These are phyloP conservation scores for Pythium scleroteichum DNA, from an alignment of 352 stramenopile genomes.

Conservation along the genomic window DNA sequence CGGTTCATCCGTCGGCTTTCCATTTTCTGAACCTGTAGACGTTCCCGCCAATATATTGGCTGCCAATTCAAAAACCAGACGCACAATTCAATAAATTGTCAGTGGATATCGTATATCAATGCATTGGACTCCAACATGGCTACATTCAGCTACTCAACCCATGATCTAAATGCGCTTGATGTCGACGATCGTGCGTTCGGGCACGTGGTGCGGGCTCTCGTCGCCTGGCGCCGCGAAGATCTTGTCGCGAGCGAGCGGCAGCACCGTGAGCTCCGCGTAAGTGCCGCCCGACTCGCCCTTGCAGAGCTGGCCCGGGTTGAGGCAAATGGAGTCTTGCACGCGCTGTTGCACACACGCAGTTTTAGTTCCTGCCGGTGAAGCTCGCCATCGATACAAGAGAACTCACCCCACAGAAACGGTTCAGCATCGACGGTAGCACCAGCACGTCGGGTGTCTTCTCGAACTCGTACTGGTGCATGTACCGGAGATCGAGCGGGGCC, in stretches of 20 bases:
- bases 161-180: constrained; percentile 87
- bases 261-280: constrained; percentile 91
- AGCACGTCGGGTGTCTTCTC: constrained; percentile 94
- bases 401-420: constrained; percentile 86
- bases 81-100: constrained; percentile 27
- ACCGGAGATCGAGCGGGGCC: constrained; percentile 90
- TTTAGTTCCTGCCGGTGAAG: neutral
- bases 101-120: constrained; percentile 8
- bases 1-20: constrained; percentile 8
- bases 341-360: constrained; percentile 43
- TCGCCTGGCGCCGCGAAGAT: constrained; percentile 44
- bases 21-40: constrained; percentile 1
- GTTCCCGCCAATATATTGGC: constrained; percentile 12
- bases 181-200: constrained; percentile 89
- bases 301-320: constrained; percentile 95
- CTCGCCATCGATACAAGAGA: neutral
- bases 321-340: constrained; percentile 90
- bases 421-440: constrained; percentile 94
- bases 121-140: constrained; percentile 4
- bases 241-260: constrained; percentile 88
- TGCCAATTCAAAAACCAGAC: neutral
- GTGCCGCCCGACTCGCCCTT: constrained; percentile 94
- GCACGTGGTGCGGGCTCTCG: constrained; percentile 67
- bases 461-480: constrained; percentile 91
- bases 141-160: constrained; percentile 9